Percentiles rank a stretch among this genome's conserved stretches.
Evolutionary conservation across 2,329 filamentous ascomycete genomes (phyloP).

Genomic region (Verticillium albo-atrum): DNA sequence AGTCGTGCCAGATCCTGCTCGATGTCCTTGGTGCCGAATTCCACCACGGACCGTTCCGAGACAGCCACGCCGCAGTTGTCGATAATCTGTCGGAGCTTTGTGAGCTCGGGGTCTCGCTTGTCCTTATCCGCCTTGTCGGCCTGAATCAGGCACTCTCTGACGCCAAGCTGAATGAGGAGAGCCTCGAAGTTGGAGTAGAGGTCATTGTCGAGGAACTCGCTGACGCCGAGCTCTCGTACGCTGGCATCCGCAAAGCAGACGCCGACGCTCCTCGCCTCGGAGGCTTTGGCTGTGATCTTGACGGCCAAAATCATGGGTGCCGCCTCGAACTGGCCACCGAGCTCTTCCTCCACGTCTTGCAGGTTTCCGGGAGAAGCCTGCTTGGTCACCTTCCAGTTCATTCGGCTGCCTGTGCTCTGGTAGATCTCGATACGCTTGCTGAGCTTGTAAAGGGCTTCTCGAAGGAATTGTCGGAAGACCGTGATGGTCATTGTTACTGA

Average conservation of each 20-base stretch:
- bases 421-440: conserved; percentile 92
- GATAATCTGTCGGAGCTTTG: conserved; percentile 83
- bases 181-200: conserved; percentile 98
- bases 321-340: conserved; percentile 79
- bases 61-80: conserved; percentile 90
- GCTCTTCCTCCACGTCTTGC: conserved; percentile 93
- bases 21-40: conserved; percentile 88
- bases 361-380: conserved; percentile 93
- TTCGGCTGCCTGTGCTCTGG: conserved; percentile 68
- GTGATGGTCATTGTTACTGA: conserved; percentile 96
- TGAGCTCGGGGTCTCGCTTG: conserved; percentile 77
- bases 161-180: conserved; percentile 89
- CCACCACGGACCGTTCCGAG: conserved; percentile 68
- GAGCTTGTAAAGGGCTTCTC: conserved; percentile 87
- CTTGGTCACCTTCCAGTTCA: conserved; percentile 89
- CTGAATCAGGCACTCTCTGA: conserved; percentile 89
- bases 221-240: conserved; percentile 90
- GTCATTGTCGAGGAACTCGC: conserved; percentile 98
- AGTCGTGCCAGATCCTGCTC: conserved; percentile 89
- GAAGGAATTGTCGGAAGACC: conserved; percentile 91
- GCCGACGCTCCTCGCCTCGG: conserved; percentile 79
- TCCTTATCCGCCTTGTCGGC: conserved; percentile 73
- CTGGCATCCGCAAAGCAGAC: conserved; percentile 98
- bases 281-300: conserved; percentile 84
- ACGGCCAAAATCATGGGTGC: conserved; percentile 94